Base-by-base conservation (phyloP, 2,329 filamentous ascomycete species). In the Fusarium longipes region DNA sequence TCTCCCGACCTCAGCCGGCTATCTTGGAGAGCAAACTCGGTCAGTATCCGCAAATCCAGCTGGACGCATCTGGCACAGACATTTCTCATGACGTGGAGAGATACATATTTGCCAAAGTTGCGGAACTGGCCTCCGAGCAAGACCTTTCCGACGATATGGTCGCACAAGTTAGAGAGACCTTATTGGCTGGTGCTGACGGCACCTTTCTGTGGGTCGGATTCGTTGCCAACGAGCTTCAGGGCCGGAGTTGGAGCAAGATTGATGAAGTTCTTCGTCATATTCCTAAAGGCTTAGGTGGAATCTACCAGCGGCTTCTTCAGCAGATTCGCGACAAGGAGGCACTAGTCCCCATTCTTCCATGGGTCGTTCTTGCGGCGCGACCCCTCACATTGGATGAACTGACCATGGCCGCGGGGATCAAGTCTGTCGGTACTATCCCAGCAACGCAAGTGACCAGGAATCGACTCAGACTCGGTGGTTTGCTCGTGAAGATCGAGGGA, bases 121-220 rank as follows among this genome's bases (percentile, higher is more conserved):
- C 36, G 3, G 49, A 52, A 15, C 12, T 52, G 11, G 38, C 49
- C 14, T 42, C 27, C 6, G 49, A 52, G n/a, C 49, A 42, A 42
- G 14, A 39, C 20, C 36, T 52, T 18, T 27, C 49, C 22, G 27
- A 52, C 30, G 29, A 33, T 4, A 39, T 18, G 11, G 10, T 50
- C 4, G 14, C 36, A 9, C 36, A 52, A 30, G 38, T 52, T 3
- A 12, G 24, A 29, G 9, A 52, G 20, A 40, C 49, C 12, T 33
- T 52, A 36, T 8, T 52, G 27, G 27, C 38, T 18, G 49, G 49
- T 17, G 49, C 49, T 30, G 49, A 52, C 18, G 49, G 49, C 7
- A 52, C 49, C 10, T 52, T 52, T 42, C 36, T 52, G 8, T 52
- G 49, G 49, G 49, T 52, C 7, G 49, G 49, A 10, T 52, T 52